phyloP scores from a whole-genome alignment of 2,329 filamentous ascomycete species.

The Penicillium sp. region DNA sequence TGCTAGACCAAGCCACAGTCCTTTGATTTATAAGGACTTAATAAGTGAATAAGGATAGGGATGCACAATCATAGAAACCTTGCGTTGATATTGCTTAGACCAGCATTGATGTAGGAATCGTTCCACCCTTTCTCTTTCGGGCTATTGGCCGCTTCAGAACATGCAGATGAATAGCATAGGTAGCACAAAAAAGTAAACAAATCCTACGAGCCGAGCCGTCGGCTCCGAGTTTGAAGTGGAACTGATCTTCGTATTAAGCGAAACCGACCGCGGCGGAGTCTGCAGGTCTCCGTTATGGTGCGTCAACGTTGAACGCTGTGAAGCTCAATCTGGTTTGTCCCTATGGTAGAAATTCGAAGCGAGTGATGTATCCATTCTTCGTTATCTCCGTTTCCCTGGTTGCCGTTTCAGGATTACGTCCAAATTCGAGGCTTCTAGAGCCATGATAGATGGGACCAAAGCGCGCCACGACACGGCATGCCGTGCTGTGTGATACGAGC shows the following conservation, averaged over 20 bases:
- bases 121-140: neutral
- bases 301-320: constrained; percentile 9
- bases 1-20: neutral
- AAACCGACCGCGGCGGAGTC: constrained; percentile 28
- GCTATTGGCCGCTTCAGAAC: neutral
- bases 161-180: neutral
- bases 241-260: constrained; percentile 16
- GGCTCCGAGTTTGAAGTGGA: constrained; percentile 22
- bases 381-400: neutral
- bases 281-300: neutral
- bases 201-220: constrained; percentile 15
- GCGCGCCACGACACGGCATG: constrained; percentile 12
- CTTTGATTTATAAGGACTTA: neutral
- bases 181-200: constrained; percentile 6
- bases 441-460: constrained; percentile 10
- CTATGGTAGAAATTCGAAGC: neutral
- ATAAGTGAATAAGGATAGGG: too few relatives aligned
- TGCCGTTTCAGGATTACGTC: neutral
- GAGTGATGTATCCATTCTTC: neutral
- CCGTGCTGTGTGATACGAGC: constrained; percentile 1
- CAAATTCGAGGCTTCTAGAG: neutral
- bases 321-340: neutral
- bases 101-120: neutral
- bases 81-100: too few relatives aligned
- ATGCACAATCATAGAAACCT: neutral